These are phyloP conservation scores for Fusarium tjaetaba DNA, from an alignment of 2,329 filamentous ascomycete species.

Conservation along the genomic window DNA sequence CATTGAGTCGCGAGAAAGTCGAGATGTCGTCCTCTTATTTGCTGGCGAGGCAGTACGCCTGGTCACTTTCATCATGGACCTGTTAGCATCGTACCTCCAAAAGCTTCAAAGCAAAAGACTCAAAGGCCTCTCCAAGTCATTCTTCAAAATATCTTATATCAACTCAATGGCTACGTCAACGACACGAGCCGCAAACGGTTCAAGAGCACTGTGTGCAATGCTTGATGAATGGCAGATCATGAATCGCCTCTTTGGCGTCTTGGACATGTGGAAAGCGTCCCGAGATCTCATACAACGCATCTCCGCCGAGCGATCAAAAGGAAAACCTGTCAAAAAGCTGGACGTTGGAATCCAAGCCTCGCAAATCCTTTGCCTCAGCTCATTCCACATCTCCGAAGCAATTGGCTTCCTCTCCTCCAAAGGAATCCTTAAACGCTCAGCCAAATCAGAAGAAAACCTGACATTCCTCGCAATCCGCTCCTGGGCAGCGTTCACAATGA, in stretches of 20 bases:
- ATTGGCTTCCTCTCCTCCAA: background rate
- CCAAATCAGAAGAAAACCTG: background rate
- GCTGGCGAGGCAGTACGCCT: background rate
- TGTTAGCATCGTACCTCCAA: background rate
- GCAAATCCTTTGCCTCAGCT: background rate
- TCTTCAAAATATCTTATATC: background rate
- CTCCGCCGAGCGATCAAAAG: accelerated
- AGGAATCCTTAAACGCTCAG: background rate
- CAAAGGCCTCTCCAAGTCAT: background rate
- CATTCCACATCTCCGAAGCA: constrained; percentile 3
- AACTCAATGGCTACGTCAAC: background rate
- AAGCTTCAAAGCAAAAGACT: background rate
- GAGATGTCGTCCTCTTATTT: background rate
- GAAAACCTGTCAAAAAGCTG: accelerated
- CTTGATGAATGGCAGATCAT: constrained; percentile 10
- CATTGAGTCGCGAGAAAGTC: background rate
- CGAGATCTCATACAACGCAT: background rate
- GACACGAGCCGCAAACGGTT: background rate
- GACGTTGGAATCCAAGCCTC: background rate
- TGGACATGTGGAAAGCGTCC: background rate
- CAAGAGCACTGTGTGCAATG: background rate
- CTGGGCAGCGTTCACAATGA: constrained; percentile 2
- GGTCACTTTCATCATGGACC: background rate
- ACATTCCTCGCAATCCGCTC: background rate
- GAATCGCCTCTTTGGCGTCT: background rate